Evolutionary conservation across 1,139 yeast genomes (phyloP).

Genomic region (Candida pseudocylindracea): DNA sequence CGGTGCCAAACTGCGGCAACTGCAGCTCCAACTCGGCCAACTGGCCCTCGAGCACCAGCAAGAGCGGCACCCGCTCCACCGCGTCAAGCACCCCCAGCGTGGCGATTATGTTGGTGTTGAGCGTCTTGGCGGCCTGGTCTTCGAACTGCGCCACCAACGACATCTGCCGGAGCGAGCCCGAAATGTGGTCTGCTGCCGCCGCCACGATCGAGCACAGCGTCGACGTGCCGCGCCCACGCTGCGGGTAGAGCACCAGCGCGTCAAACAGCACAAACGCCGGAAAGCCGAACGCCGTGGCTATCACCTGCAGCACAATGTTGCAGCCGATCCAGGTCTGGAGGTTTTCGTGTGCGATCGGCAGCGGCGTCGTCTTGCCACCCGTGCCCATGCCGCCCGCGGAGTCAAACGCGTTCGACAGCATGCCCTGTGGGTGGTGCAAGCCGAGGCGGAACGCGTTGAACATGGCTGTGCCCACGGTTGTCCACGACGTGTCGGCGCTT

Average conservation of each 20-base stretch:
- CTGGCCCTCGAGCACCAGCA: conserved; percentile 48
- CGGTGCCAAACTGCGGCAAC: conserved; percentile 10
- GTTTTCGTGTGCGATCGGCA: conserved; percentile 45
- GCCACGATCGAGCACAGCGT: conserved; percentile 17
- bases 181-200: conserved; percentile 15
- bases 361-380: conserved; percentile 6
- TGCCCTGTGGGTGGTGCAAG: conserved; percentile 50
- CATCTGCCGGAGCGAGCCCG: conserved; percentile 46
- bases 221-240: conserved; percentile 7
- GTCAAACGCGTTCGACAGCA: conserved; percentile 1
- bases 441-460: conserved; percentile 87
- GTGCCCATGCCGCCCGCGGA: conserved; percentile 8
- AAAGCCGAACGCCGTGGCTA: conserved; percentile 84
- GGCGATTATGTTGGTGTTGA: conserved; percentile 52
- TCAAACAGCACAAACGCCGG: conserved; percentile 71
- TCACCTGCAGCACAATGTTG: conserved; percentile 70
- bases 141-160: conserved; percentile 69
- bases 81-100: conserved; percentile 44
- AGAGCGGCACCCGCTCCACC: conserved; percentile 48
- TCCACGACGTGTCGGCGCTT: conserved; percentile 92
- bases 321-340: conserved; percentile 85
- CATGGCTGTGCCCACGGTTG: conserved; percentile 77
- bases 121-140: conserved; percentile 60
- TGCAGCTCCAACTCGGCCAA: conserved; percentile 53
- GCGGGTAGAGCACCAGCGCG: not conserved